These are phyloP conservation scores for Waltergamsia citrina DNA, from an alignment of 2,329 filamentous ascomycete species.

Conservation along the genomic window DNA sequence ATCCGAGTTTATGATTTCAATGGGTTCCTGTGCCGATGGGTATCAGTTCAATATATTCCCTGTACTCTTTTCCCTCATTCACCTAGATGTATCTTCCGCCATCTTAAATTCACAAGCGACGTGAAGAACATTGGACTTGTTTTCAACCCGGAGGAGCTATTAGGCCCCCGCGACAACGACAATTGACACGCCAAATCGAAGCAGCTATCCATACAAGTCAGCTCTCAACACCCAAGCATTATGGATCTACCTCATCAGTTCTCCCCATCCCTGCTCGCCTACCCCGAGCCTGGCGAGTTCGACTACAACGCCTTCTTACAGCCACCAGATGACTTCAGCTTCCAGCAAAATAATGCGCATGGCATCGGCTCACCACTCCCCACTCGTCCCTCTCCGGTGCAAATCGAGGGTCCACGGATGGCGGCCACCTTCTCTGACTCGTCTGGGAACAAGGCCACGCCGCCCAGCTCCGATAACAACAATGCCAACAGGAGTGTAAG, in stretches of 20 bases:
- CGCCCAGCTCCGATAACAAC: background rate
- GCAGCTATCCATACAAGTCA: too few species aligned
- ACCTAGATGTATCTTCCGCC: too few species aligned
- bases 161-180: too few species aligned
- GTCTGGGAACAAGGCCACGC: background rate
- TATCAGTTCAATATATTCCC: too few species aligned
- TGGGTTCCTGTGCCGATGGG: too few species aligned
- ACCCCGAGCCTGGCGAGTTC: conserved; percentile 2
- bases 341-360: background rate
- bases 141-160: too few species aligned
- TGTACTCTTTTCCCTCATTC: too few species aligned
- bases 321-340: background rate
- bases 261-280: conserved; percentile 2
- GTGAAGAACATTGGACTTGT: too few species aligned
- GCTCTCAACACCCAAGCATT: too few species aligned
- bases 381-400: background rate
- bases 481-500: background rate
- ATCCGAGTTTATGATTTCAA: too few species aligned
- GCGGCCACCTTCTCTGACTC: conserved; percentile 2
- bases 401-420: background rate
- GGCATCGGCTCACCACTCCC: background rate
- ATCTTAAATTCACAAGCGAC: too few species aligned
- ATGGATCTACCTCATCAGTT: too few species aligned
- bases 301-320: conserved; percentile 4
- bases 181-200: background rate